These are phyloP conservation scores for Penicillium sumatraense DNA, from an alignment of 2,329 filamentous ascomycete genomes.

Conservation along the genomic window DNA sequence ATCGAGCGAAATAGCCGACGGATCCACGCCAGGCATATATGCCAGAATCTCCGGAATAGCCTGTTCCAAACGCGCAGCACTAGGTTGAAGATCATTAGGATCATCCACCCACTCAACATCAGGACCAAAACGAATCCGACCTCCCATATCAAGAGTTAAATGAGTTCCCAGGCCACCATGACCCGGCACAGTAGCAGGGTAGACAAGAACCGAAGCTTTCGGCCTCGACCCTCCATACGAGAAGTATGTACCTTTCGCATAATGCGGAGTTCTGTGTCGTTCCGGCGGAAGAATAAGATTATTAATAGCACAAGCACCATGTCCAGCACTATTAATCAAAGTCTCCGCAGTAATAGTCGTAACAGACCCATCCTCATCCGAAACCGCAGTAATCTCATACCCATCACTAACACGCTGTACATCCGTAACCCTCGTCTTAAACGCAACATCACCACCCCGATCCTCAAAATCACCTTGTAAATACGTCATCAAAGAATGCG, in stretches of 20 bases:
- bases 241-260: slow-evolving; percentile 96
- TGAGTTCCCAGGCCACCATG: slow-evolving; percentile 91
- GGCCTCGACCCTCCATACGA: slow-evolving; percentile 73
- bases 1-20: slow-evolving; percentile 70
- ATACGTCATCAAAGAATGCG: slow-evolving; percentile 80
- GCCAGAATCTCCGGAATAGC: slow-evolving; percentile 75
- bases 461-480: slow-evolving; percentile 79
- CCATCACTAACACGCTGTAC: slow-evolving; percentile 67
- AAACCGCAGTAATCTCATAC: slow-evolving; percentile 69
- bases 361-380: slow-evolving; percentile 43
- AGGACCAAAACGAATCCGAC: slow-evolving; percentile 86
- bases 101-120: slow-evolving; percentile 90
- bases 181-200: slow-evolving; percentile 83
- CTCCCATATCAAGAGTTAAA: slow-evolving; percentile 84
- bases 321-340: slow-evolving; percentile 83
- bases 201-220: slow-evolving; percentile 74
- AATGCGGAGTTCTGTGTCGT: slow-evolving; percentile 68
- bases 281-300: slow-evolving; percentile 72
- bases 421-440: slow-evolving; percentile 67
- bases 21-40: slow-evolving; percentile 78
- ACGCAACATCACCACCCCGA: slow-evolving; percentile 72
- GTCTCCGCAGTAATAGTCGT: slow-evolving; percentile 72
- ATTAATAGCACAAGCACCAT: slow-evolving; percentile 74
- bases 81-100: slow-evolving; percentile 72
- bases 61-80: slow-evolving; percentile 62